Evolutionary conservation across 305 asterid species (phyloP).

Genomic region (Solanum aculeatissimum): DNA sequence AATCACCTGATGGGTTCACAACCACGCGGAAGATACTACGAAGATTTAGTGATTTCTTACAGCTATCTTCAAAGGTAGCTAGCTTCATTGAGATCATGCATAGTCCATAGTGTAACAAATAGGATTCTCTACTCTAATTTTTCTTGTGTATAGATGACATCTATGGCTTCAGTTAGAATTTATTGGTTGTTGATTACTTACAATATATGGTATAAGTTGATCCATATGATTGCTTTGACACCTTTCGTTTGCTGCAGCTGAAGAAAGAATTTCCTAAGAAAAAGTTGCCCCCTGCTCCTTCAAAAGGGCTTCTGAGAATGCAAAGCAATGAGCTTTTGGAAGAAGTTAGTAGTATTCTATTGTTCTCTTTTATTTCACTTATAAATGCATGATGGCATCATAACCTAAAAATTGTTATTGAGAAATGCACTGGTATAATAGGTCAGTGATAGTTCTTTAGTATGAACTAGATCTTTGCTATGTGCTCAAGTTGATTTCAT

Average conservation of each 20-base stretch:
- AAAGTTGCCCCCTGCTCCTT: constrained; percentile 47
- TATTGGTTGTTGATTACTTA: not conserved
- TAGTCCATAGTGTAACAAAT: not conserved
- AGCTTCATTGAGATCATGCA: not conserved
- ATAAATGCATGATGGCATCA: not conserved
- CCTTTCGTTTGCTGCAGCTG: constrained; percentile 38
- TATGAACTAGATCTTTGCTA: not conserved
- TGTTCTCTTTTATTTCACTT: not conserved
- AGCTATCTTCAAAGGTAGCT: constrained; percentile 55
- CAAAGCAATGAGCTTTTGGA: constrained; percentile 37
- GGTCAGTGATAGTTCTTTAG: not conserved
- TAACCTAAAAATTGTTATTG: not conserved
- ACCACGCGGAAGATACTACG: constrained; percentile 34
- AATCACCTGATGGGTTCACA: constrained; percentile 63
- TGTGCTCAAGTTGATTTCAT: constrained; percentile 12
- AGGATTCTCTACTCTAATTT: not conserved
- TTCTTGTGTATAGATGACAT: not conserved
- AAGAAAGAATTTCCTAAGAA: constrained; percentile 43
- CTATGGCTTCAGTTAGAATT: not conserved
- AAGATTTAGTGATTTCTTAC: constrained; percentile 63
- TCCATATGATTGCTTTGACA: not conserved
- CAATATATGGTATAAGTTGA: not conserved
- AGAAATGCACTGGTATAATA: not conserved
- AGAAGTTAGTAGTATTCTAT: constrained; percentile 38
- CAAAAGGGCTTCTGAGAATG: constrained; percentile 43